Base-by-base conservation (phyloP, 768 basidiomycete species). In the Kwoniella mangroviensis region DNA sequence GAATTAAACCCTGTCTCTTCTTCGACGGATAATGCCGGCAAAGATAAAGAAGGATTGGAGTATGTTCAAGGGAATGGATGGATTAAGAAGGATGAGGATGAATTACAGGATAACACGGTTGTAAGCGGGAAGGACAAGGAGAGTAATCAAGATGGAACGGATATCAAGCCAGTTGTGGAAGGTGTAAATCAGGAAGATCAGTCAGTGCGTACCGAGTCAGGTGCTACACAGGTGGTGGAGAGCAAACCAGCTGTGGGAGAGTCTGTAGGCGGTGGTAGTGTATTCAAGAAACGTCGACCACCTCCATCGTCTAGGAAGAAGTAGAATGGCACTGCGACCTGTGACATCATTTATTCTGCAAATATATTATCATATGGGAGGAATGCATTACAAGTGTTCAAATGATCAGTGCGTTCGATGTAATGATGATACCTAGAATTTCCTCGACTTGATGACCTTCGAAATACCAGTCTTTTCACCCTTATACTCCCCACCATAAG, bases 401-500 rank as follows among this genome's bases (percentile, higher is more conserved):
- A n/a, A n/a, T n/a, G n/a, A n/a, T n/a, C n/a, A n/a, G n/a, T n/a
- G n/a, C n/a, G n/a, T n/a, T n/a, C 34, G 6, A 34, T 34, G 34
- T 7, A 34, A 34, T 34, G 9, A 34, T 34, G 34, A 59, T 13
- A 41, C 24, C 28, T 63, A 81, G 81, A 97, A 85, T 72, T 87
- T 89, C 73, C 92, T 86, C 83, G 92, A 90, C 86, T 96, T 96
- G 85, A 94, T 86, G 45, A 93, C 91, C 79, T 90, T 92, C 72
- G 90, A 90, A 80, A 97, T 96, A 87, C 96, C 96, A 67, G 91
- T 90, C 84, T 88, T 89, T 85, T 99, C 97, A 80, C 97, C 97
- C 42, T 88, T 89, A 85, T 98, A 98, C 73, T 85, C 86, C n/a
- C 88, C 87, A 15, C 88, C 89, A 53, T 87, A 86, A 67, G 88